phyloP scores from a whole-genome alignment of 176 grass and related monocot genomes.

The Cymbopogon citratus region DNA sequence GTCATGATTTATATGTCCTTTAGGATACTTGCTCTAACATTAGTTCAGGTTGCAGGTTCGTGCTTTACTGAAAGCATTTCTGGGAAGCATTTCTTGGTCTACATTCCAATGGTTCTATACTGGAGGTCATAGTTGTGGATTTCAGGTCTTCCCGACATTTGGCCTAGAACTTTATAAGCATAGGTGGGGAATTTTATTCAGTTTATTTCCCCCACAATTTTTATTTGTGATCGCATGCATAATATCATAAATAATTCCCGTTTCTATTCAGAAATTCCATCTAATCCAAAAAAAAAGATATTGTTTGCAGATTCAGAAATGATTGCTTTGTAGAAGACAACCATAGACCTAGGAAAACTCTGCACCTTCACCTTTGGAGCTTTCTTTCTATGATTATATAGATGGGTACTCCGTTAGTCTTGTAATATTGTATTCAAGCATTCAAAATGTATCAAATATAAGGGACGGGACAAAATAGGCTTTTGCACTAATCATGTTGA shows the following conservation, averaged over 20 bases:
- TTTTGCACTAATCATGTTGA: not conserved
- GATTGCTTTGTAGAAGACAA: not conserved
- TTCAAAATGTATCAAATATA: not conserved
- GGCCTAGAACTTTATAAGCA: conserved; percentile 50
- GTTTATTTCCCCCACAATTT: not conserved
- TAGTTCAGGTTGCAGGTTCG: conserved; percentile 42
- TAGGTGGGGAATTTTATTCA: conserved; percentile 29
- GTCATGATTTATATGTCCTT: not conserved
- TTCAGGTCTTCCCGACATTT: conserved; percentile 53
- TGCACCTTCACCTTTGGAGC: not conserved
- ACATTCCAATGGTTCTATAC: conserved; percentile 66
- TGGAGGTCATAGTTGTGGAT: conserved; percentile 43
- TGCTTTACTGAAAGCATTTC: conserved; percentile 48
- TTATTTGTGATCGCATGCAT: not conserved
- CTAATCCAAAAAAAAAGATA: too few relatives aligned
- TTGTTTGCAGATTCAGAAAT: not conserved
- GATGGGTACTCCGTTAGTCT: not conserved
- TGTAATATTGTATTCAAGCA: not conserved
- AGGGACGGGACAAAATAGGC: not conserved
- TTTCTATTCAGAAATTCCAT: not conserved
- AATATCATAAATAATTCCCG: not conserved
- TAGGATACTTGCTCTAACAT: not conserved
- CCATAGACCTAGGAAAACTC: not conserved
- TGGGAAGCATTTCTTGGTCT: conserved; percentile 53
- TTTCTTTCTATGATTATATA: not conserved